These are phyloP conservation scores for Scenedesmus sp. DNA, from an alignment of 163 green algal species.

Conservation along the genomic window DNA sequence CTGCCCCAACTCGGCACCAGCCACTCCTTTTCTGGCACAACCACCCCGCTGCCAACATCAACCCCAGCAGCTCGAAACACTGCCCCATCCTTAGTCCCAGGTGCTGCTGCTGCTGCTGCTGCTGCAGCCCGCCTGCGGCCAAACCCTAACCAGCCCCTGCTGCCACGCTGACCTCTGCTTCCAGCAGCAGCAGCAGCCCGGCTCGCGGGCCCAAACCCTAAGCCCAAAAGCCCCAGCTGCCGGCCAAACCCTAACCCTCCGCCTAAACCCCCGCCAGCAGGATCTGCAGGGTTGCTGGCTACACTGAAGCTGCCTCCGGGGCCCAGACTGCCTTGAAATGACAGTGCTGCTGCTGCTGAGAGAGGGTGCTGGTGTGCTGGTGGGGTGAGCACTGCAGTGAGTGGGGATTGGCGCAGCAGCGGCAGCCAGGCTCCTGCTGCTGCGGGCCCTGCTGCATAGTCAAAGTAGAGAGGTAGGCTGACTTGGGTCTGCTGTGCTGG, in stretches of 20 bases:
- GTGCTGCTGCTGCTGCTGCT: background rate
- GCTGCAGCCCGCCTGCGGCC: background rate
- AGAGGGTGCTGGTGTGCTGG: background rate
- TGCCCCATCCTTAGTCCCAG: background rate
- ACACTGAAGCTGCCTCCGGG: conserved; percentile 32
- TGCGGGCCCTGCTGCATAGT: conserved; percentile 32
- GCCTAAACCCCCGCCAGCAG: background rate
- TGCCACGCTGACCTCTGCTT: background rate
- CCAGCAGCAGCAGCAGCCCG: background rate
- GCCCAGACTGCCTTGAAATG: conserved; percentile 15
- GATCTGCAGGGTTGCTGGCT: background rate
- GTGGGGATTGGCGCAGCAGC: conserved; percentile 7
- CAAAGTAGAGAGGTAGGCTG: conserved; percentile 28
- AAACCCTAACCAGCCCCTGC: background rate
- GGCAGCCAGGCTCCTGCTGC: conserved; percentile 21
- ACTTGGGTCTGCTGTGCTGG: background rate
- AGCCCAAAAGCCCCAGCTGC: background rate
- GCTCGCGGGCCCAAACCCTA: conserved; percentile 6
- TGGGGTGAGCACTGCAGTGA: conserved; percentile 1
- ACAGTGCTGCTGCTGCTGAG: conserved; percentile 1
- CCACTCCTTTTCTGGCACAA: conserved; percentile 29
- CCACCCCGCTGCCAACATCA: conserved; percentile 25
- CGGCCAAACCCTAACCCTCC: background rate
- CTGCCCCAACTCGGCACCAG: conserved; percentile 24
- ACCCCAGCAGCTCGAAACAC: conserved; percentile 3